Base-by-base conservation (phyloP, 495 filamentous ascomycete genomes). In the Baudoinia panamericana region DNA sequence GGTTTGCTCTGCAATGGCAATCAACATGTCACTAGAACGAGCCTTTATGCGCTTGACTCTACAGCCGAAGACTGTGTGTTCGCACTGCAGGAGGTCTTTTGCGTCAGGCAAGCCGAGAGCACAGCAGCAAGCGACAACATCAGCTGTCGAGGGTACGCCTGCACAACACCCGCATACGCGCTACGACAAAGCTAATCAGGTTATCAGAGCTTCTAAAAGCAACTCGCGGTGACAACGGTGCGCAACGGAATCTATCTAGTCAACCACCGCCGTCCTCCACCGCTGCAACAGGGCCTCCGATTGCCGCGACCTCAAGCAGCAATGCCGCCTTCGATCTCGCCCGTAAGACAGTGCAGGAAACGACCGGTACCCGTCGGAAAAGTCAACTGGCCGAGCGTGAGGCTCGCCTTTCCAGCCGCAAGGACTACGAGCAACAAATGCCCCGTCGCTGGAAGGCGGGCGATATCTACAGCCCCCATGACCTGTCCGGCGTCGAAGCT, bases 391-490 rank as follows among this genome's bases (percentile, higher is more conserved):
- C n/a, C n/a, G n/a, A n/a, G n/a, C n/a, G n/a, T n/a, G n/a, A n/a
- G 3, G n/a, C 32, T n/a, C 42, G 42, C 26, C 13, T 6, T 28
- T 28, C 15, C 34, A 42, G 7, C 8, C 48, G 49, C 7, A 11
- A 30, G 10, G 50, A 53, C 7, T 23, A 53, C 7, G 50, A 53
- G 30, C 21, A 12, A 20, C 53, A 56, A 27, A 22, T 41, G 16
- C 12, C 27, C 5, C 56, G 84, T 36, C 66, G 70, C 13, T 95
- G 76, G 73, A 63, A 61, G 49, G 47, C 61, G 8, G 90, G 90
- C 54, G 86, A 94, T 58, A 67, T 92, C 32, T 95, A 95, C 60
- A 71, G 86, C 28, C 92, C 92, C 28, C 81, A 85, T 57, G 90
- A 97, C 66, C 62, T 97, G 38, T 77, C 71, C 41, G 63, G 73